Evolutionary conservation across 306 rosid genomes (phyloP), one percentile per base, ranked within the genome.

Genomic region (Comarum palustre): DNA sequence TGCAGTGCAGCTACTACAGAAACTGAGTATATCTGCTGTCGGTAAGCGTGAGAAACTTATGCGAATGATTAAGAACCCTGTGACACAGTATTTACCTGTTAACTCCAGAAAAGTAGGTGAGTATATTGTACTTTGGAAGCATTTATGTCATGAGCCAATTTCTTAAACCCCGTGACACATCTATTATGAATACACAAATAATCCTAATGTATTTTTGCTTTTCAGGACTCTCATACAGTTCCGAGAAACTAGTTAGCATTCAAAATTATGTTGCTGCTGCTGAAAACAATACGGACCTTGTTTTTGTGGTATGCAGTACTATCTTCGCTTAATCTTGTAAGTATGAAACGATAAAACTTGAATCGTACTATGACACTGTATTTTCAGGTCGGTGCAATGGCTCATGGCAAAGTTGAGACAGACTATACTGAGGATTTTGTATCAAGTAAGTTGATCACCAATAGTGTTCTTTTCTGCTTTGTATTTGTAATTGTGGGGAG

Each of bases 1-100:
- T 86, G 79, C 90, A 93, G 96, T 89, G 85, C 88, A 90, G 72
- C 84, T 90, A 80, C 93, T 89, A 70, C 98, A 93, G 69, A 89
- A 93, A 66, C 78, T 86, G 74, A 90, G 93, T 78, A 90, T 93
- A 81, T 71, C 86, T 74, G 94, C 97, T 20, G 86, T 67, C 46
- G 94, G 97, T 55, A 86, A 87, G 87, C 89, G 93, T 13, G 87
- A 86, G 77, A 88, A 90, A 73, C 98, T 93, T 47, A 80, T 93
- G 31, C 86, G 93, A 17, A 83, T 83, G 19, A 81, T 93, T 3
- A 90, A 89, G 83, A 90, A 93, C 72, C 98, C 96, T n/a, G 89
- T 93, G 22, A 90, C 92, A 13, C 88, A 86, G 69, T 82, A 93
- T 78, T 81, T 93, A 63, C 97, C 98, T 25, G 20, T 85, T 75